phyloP scores from a whole-genome alignment of 495 filamentous ascomycete genomes.

The Pyrenula massariospora region DNA sequence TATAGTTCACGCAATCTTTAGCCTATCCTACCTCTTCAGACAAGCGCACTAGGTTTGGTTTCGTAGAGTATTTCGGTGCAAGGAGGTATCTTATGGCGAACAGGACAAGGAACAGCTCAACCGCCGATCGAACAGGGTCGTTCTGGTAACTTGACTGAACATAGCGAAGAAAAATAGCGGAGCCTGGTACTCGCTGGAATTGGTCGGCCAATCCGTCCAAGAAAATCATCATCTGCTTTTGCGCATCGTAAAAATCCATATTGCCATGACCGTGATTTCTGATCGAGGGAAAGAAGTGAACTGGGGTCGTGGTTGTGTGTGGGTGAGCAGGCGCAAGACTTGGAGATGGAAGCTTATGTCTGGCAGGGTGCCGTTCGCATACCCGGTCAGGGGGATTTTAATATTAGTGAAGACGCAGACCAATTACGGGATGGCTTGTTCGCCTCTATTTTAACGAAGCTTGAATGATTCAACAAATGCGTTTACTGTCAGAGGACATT shows the following conservation, averaged over 20 bases:
- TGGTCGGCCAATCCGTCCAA: constrained; percentile 52
- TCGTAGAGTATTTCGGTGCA: constrained; percentile 82
- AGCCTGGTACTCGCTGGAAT: constrained; percentile 86
- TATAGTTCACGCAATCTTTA: neutral
- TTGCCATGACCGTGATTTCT: constrained; percentile 9
- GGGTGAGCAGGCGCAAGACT: too few species aligned
- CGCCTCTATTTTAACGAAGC: too few species aligned
- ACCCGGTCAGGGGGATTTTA: too few species aligned
- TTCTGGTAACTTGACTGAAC: constrained; percentile 95
- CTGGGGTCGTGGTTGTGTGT: too few species aligned
- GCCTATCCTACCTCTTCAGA: constrained; percentile 58
- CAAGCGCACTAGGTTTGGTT: constrained; percentile 74
- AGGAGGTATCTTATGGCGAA: constrained; percentile 92
- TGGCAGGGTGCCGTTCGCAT: too few species aligned
- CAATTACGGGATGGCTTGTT: too few species aligned
- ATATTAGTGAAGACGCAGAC: too few species aligned
- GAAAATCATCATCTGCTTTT: constrained; percentile 54
- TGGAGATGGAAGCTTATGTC: too few species aligned
- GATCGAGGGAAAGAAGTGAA: neutral
- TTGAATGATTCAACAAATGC: too few species aligned
- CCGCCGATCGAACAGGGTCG: constrained; percentile 83
- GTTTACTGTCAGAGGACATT: too few species aligned
- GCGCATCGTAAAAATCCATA: constrained; percentile 78
- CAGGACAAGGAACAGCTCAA: constrained; percentile 88
- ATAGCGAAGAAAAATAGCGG: constrained; percentile 87